These are phyloP conservation scores for Silene latifolia DNA, from an alignment of 148 eudicot species.

Conservation along the genomic window DNA sequence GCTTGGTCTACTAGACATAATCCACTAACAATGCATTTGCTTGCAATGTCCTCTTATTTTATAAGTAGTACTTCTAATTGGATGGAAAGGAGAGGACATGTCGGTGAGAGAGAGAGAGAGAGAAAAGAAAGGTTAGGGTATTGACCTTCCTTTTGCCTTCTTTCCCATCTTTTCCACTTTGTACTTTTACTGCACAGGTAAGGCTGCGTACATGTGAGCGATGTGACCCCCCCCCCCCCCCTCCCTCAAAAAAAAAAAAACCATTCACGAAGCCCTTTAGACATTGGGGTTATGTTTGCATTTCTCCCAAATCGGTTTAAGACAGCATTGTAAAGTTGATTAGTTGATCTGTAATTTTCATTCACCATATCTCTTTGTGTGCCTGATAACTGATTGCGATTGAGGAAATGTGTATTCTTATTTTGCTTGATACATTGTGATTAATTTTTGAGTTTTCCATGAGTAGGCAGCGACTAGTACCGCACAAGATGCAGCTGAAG, in stretches of 20 bases:
- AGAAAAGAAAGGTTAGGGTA: too few relatives aligned
- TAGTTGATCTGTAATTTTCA: neutral
- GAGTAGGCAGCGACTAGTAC: slow-evolving; percentile 84
- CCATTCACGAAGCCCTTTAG: too few relatives aligned
- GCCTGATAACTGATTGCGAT: neutral
- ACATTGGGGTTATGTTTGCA: too few relatives aligned
- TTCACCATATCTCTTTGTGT: neutral
- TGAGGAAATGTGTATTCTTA: neutral
- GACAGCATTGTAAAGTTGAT: neutral
- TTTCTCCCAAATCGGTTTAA: neutral
- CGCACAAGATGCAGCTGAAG: slow-evolving; percentile 57
- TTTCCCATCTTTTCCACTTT: too few relatives aligned
- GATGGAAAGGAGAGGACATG: neutral
- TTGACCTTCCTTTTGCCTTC: too few relatives aligned
- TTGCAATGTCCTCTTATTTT: neutral
- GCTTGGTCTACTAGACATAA: slow-evolving; percentile 1
- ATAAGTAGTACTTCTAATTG: neutral
- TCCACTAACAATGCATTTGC: neutral
- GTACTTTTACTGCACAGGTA: too few relatives aligned
- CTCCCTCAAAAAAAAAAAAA: too few relatives aligned
- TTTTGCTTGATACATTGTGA: neutral
- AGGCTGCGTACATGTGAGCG: too few relatives aligned
- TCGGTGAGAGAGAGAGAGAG: neutral
- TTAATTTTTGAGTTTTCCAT: slow-evolving; percentile 15
- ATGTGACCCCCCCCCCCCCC: too few relatives aligned